Base-by-base conservation (phyloP, 73 alveolate species). In the Paramecium pentaurelia region DNA sequence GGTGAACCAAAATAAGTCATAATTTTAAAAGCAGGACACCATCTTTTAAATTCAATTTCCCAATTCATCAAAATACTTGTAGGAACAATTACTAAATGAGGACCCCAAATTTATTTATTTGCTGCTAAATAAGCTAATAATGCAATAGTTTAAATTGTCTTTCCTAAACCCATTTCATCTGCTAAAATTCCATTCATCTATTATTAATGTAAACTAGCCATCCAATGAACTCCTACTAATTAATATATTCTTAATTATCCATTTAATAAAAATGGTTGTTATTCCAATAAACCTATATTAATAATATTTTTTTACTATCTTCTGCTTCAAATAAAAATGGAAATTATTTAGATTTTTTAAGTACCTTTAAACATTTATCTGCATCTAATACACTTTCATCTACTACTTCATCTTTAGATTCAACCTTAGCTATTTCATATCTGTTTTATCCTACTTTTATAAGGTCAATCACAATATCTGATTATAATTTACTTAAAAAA, bases 11-110 rank as follows among this genome's bases (percentile, higher is more conserved):
- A 98, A 90, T 99, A 99, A 38, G 99, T 98, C 92, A 98, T 96
- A 32, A 99, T 98, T 91, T 99, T 99, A 93, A 99, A 96, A 36
- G 98, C 99, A 25, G 99, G 99, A 86, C 99, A 96, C 99, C 99
- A 99, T 95, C 97, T 97, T 95, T 99, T 98, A 73, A 99, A 95
- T 96, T 99, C 99, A 93, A 97, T 99, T 92, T 98, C 99, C 99
- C 99, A 99, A 90, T 99, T 99, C 85, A 99, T 97, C 59, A 99
- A 95, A 70, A 98, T 97, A 32, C 99, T 98, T 8, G 99, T 99
- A 6, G 99, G 99, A 4, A 99, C 99, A 22, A 99, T 99, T 38
- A 99, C 98, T 95, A 99, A 93, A 95, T 99, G 99, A 30, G 99
- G 99, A 1, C 99, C 99, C 99, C 99, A 99, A 44, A 98, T 93